Evolutionary conservation across 371 early-diverging fungal species (phyloP), one percentile per base, ranked within the genome.

Genomic region (Apophysomyces sp.): DNA sequence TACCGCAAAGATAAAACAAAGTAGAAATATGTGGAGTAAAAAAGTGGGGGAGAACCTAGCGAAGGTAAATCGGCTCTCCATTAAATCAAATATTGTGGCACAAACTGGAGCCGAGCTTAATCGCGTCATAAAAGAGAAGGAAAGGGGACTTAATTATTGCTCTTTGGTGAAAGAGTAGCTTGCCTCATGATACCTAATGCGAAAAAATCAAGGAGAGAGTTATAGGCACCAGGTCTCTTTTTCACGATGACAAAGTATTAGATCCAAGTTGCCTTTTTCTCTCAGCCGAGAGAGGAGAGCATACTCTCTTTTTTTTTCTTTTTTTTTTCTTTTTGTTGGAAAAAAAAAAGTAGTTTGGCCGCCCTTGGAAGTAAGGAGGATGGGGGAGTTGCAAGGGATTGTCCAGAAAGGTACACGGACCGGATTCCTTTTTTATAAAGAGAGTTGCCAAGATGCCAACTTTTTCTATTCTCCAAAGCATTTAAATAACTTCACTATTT

Each of bases 21-120:
- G n/a, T n/a, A n/a, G 24, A 44, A 44, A 44, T 44, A 44, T 44
- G 49, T 44, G 49, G 49, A 44, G 49, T 44, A 44, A 44, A 44
- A 44, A 44, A 44, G 49, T n/a, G n/a, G 49, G 49, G 49, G 49
- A 44, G 24, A 21, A 18, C 16, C 9, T 34, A 13, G 34, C 8
- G 8, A 34, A 2, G 8, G 13, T 34, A 34, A 13, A 34, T 34
- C 13, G 21, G 7, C 21, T 44, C 49, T 44, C 16, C 49, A 44
- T n/a, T 44, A 24, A 44, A 2, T 9, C 21, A 9, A 7, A 2
- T 16, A 21, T 16, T 44, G 49, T 18, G 49, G 21, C 49, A 44
- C 49, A 44, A 44, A 44, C 9, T 4, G 24, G 49, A 24, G 16
- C 9, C 21, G 49, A 44, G 21, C 21, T 5, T 44, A 21, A 44